Conservation (phyloP, 2,329 filamentous ascomycete species). For the Dactylellina leptospora region DNA sequence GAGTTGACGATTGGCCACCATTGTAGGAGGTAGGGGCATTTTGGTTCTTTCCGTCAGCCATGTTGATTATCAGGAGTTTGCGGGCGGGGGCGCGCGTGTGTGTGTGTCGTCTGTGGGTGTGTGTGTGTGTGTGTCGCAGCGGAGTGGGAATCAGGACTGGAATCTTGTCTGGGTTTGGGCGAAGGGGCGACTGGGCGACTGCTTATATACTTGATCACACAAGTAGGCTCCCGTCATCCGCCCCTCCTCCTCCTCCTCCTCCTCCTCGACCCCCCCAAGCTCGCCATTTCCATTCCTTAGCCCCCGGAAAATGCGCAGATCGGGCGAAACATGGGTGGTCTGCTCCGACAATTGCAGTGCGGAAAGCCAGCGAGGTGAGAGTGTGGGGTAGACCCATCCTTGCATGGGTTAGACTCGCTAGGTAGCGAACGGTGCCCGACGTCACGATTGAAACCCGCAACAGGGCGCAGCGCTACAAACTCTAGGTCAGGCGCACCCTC, state of each 20-base stretch:
- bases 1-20: constrained; percentile 61
- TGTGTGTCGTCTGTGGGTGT: neutral
- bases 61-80: neutral
- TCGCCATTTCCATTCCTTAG: constrained; percentile 21
- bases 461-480: constrained; percentile 37
- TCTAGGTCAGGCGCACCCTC: constrained; percentile 36
- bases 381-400: constrained; percentile 26
- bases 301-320: constrained; percentile 24
- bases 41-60: constrained; percentile 17
- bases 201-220: neutral
- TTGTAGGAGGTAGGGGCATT: constrained; percentile 32
- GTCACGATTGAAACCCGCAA: constrained; percentile 13
- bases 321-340: constrained; percentile 32
- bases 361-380: neutral
- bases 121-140: neutral
- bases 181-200: neutral
- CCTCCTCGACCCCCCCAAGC: neutral
- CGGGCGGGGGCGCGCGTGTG: neutral
- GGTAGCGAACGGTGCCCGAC: neutral
- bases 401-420: neutral
- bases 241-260: neutral
- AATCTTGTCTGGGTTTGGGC: neutral
- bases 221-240: neutral
- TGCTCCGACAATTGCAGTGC: constrained; percentile 32
- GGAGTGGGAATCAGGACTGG: neutral